Evolutionary conservation across 2,329 filamentous ascomycete genomes (phyloP).

Genomic region (Trichoderma asperellum): DNA sequence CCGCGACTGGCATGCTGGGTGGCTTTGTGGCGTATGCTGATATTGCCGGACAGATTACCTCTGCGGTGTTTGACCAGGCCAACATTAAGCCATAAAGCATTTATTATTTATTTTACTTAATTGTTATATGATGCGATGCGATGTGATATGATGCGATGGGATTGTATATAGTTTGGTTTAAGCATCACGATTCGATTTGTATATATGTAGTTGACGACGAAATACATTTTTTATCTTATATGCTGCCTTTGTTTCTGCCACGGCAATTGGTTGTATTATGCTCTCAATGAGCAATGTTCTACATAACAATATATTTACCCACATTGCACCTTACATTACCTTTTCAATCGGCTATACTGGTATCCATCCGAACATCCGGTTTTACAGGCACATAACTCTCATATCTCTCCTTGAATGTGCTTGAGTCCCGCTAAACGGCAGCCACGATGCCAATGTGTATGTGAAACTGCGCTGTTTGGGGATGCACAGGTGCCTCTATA

Average conservation of each 20-base stretch:
- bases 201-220: neutral
- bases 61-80: constrained; percentile 53
- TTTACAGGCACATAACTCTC: neutral
- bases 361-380: too few species aligned
- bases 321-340: neutral
- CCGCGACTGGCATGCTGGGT: constrained; percentile 59
- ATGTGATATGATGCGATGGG: constrained; percentile 3
- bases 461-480: neutral
- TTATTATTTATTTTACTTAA: neutral
- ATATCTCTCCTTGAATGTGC: neutral
- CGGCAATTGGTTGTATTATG: neutral
- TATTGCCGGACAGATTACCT: constrained; percentile 51
- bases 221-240: neutral
- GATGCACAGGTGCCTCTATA: neutral
- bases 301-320: neutral
- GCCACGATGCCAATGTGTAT: neutral
- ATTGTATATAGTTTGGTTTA: neutral
- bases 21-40: constrained; percentile 49
- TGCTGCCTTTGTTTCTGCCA: neutral
- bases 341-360: too few species aligned
- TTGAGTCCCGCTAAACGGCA: neutral
- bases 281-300: neutral
- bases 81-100: neutral
- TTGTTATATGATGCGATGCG: neutral
- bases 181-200: constrained; percentile 4